These are phyloP conservation scores for Suzukiozyma palmioleophila DNA, from an alignment of 1,139 yeast species.

Conservation along the genomic window DNA sequence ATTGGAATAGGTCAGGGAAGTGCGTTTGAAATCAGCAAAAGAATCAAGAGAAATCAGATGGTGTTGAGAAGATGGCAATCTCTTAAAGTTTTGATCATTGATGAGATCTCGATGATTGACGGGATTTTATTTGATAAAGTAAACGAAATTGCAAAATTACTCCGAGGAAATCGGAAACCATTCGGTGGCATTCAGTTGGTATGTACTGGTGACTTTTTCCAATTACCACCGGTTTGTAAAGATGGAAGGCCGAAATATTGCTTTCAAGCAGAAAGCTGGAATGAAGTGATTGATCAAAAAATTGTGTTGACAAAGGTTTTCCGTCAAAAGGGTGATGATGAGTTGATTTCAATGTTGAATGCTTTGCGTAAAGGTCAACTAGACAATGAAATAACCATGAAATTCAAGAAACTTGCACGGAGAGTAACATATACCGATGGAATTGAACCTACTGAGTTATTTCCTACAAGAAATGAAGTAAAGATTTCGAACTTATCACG, in stretches of 20 bases:
- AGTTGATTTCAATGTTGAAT: slow-evolving; percentile 69
- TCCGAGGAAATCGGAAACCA: slow-evolving; percentile 45
- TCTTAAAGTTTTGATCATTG: slow-evolving; percentile 64
- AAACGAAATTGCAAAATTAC: slow-evolving; percentile 51
- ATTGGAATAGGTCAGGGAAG: slow-evolving; percentile 66
- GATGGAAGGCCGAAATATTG: slow-evolving; percentile 41
- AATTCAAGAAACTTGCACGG: slow-evolving; percentile 49
- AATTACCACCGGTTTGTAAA: slow-evolving; percentile 73
- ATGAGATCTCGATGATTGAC: slow-evolving; percentile 83
- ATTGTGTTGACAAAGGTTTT: slow-evolving; percentile 61
- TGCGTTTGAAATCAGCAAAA: slow-evolving; percentile 37
- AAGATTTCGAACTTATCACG: slow-evolving; percentile 60
- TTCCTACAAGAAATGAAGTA: slow-evolving; percentile 73
- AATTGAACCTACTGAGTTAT: slow-evolving; percentile 75
- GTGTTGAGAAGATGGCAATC: slow-evolving; percentile 53
- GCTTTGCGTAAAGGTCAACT: slow-evolving; percentile 65
- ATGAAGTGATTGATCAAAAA: slow-evolving; percentile 46
- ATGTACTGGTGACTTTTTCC: slow-evolving; percentile 81
- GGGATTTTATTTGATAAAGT: slow-evolving; percentile 62
- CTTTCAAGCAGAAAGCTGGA: slow-evolving; percentile 60
- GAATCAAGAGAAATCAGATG: slow-evolving; percentile 42
- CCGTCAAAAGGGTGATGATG: slow-evolving; percentile 67
- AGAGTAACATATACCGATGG: slow-evolving; percentile 63
- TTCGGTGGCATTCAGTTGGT: slow-evolving; percentile 84
- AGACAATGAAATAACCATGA: slow-evolving; percentile 35